Conservation (phyloP, 805 yeast genomes). For the Sugiyamaella floridensis region DNA sequence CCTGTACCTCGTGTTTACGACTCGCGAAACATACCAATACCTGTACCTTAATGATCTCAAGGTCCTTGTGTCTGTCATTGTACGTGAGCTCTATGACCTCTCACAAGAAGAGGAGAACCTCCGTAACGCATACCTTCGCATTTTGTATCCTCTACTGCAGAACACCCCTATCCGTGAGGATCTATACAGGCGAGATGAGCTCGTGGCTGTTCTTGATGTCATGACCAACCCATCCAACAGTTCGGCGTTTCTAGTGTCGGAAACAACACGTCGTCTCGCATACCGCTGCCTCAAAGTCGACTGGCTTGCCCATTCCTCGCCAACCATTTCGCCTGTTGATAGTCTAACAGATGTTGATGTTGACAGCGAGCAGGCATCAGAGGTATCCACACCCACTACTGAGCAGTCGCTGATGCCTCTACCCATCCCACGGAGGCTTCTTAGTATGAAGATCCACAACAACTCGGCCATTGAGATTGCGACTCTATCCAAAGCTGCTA, state of each 20-base stretch:
- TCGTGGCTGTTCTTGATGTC: constrained; percentile 45
- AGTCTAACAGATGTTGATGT: background rate
- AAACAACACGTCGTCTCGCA: constrained; percentile 25
- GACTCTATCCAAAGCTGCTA: constrained; percentile 9
- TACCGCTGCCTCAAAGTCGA: constrained; percentile 21
- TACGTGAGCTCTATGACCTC: constrained; percentile 70
- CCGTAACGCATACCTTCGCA: constrained; percentile 66
- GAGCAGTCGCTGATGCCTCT: background rate
- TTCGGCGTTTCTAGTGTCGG: constrained; percentile 11
- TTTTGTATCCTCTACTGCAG: constrained; percentile 61
- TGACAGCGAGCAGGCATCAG: background rate
- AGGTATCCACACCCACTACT: background rate
- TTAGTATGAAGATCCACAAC: constrained; percentile 6
- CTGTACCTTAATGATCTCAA: constrained; percentile 79
- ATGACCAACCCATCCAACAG: constrained; percentile 27
- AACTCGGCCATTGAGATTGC: constrained; percentile 6
- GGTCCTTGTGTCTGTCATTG: constrained; percentile 73
- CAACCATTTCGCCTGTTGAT: constrained; percentile 6
- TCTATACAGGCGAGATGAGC: constrained; percentile 51
- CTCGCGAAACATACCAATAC: constrained; percentile 54
- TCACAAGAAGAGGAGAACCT: constrained; percentile 51
- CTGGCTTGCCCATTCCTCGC: constrained; percentile 19
- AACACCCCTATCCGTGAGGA: constrained; percentile 54
- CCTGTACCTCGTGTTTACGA: constrained; percentile 65
- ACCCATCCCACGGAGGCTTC: constrained; percentile 4